phyloP scores from a whole-genome alignment of 768 basidiomycete species.

The Boletus reticuloceps region DNA sequence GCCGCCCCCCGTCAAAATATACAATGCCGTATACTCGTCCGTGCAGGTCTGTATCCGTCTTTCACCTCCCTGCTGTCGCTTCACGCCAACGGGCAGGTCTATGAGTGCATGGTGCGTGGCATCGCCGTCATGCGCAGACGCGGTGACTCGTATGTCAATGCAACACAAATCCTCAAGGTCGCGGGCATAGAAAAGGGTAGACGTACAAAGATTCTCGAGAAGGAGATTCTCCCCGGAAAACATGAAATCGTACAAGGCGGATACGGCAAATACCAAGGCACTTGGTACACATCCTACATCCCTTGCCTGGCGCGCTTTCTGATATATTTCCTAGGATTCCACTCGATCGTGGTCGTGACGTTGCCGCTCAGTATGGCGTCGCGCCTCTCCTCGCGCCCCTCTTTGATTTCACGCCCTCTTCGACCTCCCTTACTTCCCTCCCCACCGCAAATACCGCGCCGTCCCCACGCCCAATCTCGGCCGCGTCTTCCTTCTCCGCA shows the following conservation, averaged over 20 bases:
- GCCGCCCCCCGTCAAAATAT: constrained; percentile 71
- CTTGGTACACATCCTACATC: constrained; percentile 63
- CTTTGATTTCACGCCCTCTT: constrained; percentile 88
- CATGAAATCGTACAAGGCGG: constrained; percentile 99
- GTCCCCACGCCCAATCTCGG: constrained; percentile 64
- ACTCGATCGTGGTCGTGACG: constrained; percentile 88
- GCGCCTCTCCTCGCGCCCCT: constrained; percentile 83
- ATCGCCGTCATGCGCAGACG: constrained; percentile 98
- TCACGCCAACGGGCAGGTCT: constrained; percentile 53
- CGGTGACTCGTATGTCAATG: constrained; percentile 94
- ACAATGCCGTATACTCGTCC: constrained; percentile 90
- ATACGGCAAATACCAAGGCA: constrained; percentile 99
- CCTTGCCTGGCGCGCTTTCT: constrained; percentile 5
- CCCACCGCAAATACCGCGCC: constrained; percentile 48
- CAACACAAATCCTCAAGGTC: constrained; percentile 98
- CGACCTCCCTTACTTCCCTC: constrained; percentile 66
- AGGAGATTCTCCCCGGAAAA: constrained; percentile 91
- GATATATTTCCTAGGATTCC: constrained; percentile 71
- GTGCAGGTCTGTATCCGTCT: constrained; percentile 57
- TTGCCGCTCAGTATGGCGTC: constrained; percentile 90
- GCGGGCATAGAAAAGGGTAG: constrained; percentile 97
- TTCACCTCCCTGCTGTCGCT: background rate
- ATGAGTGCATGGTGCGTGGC: constrained; percentile 97
- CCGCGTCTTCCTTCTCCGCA: constrained; percentile 64
- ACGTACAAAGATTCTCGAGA: constrained; percentile 94